phyloP scores from a whole-genome alignment of 2,329 filamentous ascomycete species.

The Sphaerostilbella broomeana region DNA sequence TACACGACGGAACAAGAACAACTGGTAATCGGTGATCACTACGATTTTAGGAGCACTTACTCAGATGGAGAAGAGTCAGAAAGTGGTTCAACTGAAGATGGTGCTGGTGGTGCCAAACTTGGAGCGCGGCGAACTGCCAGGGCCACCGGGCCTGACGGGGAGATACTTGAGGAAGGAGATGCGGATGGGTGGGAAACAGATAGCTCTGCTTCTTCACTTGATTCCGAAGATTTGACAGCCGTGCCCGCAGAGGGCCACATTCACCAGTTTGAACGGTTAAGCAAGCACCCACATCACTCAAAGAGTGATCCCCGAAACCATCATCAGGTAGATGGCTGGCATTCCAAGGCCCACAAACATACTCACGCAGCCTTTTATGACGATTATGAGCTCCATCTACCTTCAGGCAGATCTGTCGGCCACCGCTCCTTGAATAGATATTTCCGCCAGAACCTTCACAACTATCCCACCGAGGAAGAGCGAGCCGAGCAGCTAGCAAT shows the following conservation, averaged over 20 bases:
- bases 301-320: conserved; percentile 65
- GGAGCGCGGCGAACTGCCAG: conserved; percentile 52
- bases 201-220: conserved; percentile 79
- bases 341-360: conserved; percentile 74
- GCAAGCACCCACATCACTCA: conserved; percentile 69
- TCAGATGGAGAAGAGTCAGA: conserved; percentile 62
- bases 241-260: conserved; percentile 68
- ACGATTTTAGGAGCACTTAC: conserved; percentile 94
- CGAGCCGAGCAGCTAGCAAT: conserved; percentile 61
- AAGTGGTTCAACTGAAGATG: conserved; percentile 37
- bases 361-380: conserved; percentile 76
- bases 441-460: conserved; percentile 86
- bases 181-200: conserved; percentile 95
- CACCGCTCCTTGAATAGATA: conserved; percentile 84
- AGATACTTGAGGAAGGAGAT: conserved; percentile 45
- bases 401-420: conserved; percentile 80
- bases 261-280: conserved; percentile 65
- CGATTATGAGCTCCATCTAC: conserved; percentile 89
- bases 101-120: conserved; percentile 58
- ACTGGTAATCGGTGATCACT: conserved; percentile 90
- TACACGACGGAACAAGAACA: conserved; percentile 85
- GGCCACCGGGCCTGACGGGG: conserved; percentile 44
- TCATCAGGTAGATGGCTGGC: conserved; percentile 68
- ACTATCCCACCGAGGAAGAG: conserved; percentile 73
- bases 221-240: conserved; percentile 75